Evolutionary conservation across 805 yeast genomes (phyloP).

Genomic region (Starmerella geochares): DNA sequence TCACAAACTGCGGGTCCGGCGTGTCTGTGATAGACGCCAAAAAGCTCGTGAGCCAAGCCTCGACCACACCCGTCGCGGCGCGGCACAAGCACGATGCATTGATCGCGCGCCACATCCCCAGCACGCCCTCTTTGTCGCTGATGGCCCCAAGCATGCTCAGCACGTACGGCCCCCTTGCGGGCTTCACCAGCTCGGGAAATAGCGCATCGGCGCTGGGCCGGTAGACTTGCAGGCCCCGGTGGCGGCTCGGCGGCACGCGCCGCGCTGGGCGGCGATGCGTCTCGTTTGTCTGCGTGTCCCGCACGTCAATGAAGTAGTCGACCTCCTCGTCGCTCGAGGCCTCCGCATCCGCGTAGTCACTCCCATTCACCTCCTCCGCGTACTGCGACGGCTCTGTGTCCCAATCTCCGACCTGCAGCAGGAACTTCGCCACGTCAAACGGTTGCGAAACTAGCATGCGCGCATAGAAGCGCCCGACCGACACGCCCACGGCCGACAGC

Average conservation of each 20-base stretch:
- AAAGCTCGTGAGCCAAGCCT: conserved; percentile 87
- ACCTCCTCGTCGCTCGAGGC: conserved; percentile 31
- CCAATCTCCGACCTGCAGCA: conserved; percentile 65
- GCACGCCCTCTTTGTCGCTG: conserved; percentile 55
- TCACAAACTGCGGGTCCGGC: conserved; percentile 84
- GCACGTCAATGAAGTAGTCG: conserved; percentile 35
- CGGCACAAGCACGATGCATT: conserved; percentile 65
- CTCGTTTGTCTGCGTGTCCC: conserved; percentile 9
- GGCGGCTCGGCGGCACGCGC: conserved; percentile 13
- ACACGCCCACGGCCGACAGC: conserved; percentile 47
- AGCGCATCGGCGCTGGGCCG: conserved; percentile 1
- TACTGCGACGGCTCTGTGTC: conserved; percentile 11
- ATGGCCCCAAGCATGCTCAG: conserved; percentile 37
- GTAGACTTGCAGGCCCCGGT: conserved; percentile 15
- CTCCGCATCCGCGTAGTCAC: conserved; percentile 18
- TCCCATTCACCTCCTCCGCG: conserved; percentile 17
- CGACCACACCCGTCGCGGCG: conserved; percentile 64
- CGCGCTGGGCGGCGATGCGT: background rate
- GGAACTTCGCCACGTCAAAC: conserved; percentile 67
- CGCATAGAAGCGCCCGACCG: conserved; percentile 58
- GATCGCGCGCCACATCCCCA: conserved; percentile 61
- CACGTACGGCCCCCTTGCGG: conserved; percentile 28
- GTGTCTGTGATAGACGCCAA: conserved; percentile 68
- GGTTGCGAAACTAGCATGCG: conserved; percentile 72
- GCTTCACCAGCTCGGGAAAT: conserved; percentile 16